Base-by-base conservation (phyloP, 805 yeast genomes). In the Pichia heedii region DNA sequence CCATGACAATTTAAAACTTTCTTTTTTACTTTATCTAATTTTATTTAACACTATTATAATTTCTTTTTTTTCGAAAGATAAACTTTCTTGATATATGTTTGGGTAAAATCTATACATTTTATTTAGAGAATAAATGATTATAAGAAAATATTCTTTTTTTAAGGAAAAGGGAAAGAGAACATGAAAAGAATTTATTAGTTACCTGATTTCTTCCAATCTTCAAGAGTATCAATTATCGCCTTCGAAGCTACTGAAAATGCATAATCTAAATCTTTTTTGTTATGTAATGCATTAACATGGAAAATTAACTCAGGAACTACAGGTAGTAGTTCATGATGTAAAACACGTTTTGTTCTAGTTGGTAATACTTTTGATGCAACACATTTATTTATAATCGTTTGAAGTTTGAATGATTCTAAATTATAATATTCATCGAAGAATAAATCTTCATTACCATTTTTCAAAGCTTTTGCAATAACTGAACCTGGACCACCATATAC, bases 311-410 rank as follows among this genome's bases (percentile, higher is more conserved):
- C 76, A 37, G 86, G 86, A 39, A 75, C 70, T 36, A 79, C 62
- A 10, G 93, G 87, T 47, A 84, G 68, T 41, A 78, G 65, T 58
- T 88, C 97, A 56, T 81, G 94, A 51, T 76, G 79, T 43, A 81
- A 67, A 12, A 87, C 71, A 54, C 95, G 77, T 33, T 79, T 66
- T 3, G 65, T 50, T 46, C 69, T 54, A 11, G 76, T 70, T 38
- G 89, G 70, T 48, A 87, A 70, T 16, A 85, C 68, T 38, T 68
- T 71, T 15, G 76, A 74, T 11, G 58, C 55, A 43, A 84, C 68
- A 10, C 77, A 67, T 20, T 61, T 60, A 53, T 83, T 81, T 26
- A 85, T 77, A 21, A 89, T 73, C 41, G 65, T 65, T 61, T 85
- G 94, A 44, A 90, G 63, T 40, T 84, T 63, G 50, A 65, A 72